Conservation (phyloP, 2,329 filamentous ascomycete species). For the Escovopsis sp. region DNA sequence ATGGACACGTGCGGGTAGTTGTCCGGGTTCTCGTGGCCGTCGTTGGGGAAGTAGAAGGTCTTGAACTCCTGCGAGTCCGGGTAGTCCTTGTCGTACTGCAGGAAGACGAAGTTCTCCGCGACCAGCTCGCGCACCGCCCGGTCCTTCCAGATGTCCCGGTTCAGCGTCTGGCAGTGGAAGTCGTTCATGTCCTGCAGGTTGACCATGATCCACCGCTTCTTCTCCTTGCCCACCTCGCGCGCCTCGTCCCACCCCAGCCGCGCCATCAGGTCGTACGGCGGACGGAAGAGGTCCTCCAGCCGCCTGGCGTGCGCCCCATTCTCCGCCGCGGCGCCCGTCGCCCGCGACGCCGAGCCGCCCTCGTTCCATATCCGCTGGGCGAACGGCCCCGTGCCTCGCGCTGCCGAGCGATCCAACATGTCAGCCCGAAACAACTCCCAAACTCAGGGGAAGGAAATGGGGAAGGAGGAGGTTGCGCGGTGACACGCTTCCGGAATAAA, state of each 20-base stretch:
- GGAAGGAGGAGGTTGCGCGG: too few relatives aligned
- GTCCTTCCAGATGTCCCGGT: constrained; percentile 94
- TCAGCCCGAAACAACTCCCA: neutral
- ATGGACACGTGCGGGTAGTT: constrained; percentile 95
- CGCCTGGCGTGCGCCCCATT: constrained; percentile 54
- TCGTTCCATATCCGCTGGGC: constrained; percentile 25
- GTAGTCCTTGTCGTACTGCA: constrained; percentile 86
- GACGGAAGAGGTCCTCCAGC: constrained; percentile 82
- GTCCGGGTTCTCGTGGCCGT: constrained; percentile 62
- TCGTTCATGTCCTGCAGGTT: constrained; percentile 89
- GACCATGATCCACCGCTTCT: constrained; percentile 87
- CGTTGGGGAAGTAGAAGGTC: constrained; percentile 70
- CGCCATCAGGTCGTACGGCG: constrained; percentile 81
- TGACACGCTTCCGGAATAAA: too few relatives aligned
- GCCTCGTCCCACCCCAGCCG: constrained; percentile 70
- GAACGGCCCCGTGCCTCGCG: constrained; percentile 20
- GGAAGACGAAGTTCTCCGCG: constrained; percentile 84
- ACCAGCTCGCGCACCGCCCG: constrained; percentile 63
- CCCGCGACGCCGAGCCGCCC: constrained; percentile 9
- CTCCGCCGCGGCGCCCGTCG: constrained; percentile 14
- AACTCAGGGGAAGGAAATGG: too few relatives aligned
- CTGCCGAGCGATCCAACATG: constrained; percentile 7
- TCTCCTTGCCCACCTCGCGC: constrained; percentile 69
- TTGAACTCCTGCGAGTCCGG: constrained; percentile 65
- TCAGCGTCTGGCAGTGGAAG: constrained; percentile 88